These are phyloP conservation scores for Aspergillus incahuasiensis DNA, from an alignment of 495 filamentous ascomycete genomes.

Conservation along the genomic window DNA sequence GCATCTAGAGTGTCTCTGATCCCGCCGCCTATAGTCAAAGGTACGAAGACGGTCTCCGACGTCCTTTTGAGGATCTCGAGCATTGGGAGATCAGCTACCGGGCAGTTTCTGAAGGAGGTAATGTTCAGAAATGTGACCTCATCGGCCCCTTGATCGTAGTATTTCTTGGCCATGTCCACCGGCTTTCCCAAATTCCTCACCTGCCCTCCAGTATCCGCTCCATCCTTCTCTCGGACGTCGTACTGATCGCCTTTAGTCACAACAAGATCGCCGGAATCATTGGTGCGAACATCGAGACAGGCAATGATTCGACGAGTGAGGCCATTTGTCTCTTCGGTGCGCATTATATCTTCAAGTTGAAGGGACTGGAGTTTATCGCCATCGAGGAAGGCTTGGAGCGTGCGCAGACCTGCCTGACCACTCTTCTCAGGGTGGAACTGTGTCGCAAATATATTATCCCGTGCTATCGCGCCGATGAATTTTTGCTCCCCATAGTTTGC, in stretches of 20 bases:
- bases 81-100: conserved; percentile 88
- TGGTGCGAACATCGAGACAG: conserved; percentile 93
- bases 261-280: conserved; percentile 90
- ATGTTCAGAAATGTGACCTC: conserved; percentile 98
- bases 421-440: conserved; percentile 99
- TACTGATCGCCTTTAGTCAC: conserved; percentile 99
- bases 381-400: conserved; percentile 79
- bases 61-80: conserved; percentile 83
- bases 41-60: conserved; percentile 94
- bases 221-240: conserved; percentile 91
- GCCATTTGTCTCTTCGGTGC: conserved; percentile 49
- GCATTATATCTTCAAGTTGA: conserved; percentile 20
- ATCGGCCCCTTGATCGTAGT: conserved; percentile 95
- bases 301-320: conserved; percentile 89
- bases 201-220: conserved; percentile 52
- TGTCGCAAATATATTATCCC: conserved; percentile 79
- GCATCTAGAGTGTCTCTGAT: conserved; percentile 87
- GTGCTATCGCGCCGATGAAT: conserved; percentile 87
- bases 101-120: conserved; percentile 93
- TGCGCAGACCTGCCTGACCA: conserved; percentile 77
- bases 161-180: conserved; percentile 86
- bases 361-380: conserved; percentile 51
- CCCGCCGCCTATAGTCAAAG: conserved; percentile 90
- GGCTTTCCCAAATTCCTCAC: conserved; percentile 96
- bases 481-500: conserved; percentile 82